Evolutionary conservation across 306 rosid species (phyloP).

Genomic region (Dryas octopetala): DNA sequence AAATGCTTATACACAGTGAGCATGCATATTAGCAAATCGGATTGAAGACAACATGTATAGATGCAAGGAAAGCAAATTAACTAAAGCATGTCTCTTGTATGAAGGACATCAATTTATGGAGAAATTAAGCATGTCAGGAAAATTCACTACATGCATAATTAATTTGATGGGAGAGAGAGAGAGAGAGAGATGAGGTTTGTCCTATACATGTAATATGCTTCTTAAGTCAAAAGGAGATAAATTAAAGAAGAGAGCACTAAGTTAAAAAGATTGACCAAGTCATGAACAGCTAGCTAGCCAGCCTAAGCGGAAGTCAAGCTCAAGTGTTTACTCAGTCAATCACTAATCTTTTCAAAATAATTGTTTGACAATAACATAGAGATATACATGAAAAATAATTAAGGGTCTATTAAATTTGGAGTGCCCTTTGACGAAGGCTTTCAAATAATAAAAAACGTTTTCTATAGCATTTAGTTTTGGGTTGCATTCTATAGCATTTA

Average conservation of each 20-base stretch:
- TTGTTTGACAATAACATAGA: background rate
- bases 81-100: background rate
- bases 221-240: conserved; percentile 20
- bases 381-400: background rate
- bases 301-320: conserved; percentile 5
- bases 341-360: background rate
- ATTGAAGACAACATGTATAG: background rate
- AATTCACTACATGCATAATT: background rate
- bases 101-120: background rate
- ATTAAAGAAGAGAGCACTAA: background rate
- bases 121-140: background rate
- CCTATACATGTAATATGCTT: background rate
- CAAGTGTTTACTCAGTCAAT: conserved; percentile 20
- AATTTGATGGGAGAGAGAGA: background rate
- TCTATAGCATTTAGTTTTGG: too few relatives aligned
- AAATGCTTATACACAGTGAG: background rate
- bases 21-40: background rate
- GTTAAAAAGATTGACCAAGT: conserved; percentile 8
- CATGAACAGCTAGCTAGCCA: background rate
- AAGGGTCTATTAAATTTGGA: too few relatives aligned
- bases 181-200: background rate
- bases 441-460: too few relatives aligned
- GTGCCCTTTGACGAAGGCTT: too few relatives aligned
- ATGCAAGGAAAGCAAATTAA: background rate
- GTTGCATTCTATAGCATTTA: too few relatives aligned